A percentile compares a stretch with the other conserved stretches of the same genome.
Evolutionary conservation across 257 asterid genomes (phyloP).

Genomic region (Penstemon eatonii): DNA sequence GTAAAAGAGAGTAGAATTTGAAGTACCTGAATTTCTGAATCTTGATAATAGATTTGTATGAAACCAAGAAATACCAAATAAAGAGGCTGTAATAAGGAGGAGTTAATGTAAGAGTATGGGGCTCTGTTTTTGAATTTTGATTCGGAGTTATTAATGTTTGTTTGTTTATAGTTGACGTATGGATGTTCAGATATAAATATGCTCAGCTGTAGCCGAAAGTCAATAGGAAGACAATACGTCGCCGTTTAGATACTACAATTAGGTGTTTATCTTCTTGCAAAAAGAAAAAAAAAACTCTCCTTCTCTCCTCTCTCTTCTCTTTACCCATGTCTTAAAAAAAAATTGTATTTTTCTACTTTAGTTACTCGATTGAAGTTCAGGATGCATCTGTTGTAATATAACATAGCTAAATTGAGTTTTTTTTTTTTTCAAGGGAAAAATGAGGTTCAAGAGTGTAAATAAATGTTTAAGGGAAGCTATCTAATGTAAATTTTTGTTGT

Average conservation of each 20-base stretch:
- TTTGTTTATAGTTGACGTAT: conserved; percentile 23
- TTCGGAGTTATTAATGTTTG: conserved; percentile 12
- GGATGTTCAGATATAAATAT: background rate
- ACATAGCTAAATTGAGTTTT: too few species aligned
- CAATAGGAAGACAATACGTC: conserved; percentile 10
- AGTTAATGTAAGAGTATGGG: background rate
- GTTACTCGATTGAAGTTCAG: too few species aligned
- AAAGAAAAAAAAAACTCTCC: too few species aligned
- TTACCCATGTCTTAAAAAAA: too few species aligned
- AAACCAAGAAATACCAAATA: conserved; percentile 8
- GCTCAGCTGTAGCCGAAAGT: background rate
- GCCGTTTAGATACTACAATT: background rate
- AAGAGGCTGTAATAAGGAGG: background rate
- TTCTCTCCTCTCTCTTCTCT: too few species aligned
- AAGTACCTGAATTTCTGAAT: conserved; percentile 24
- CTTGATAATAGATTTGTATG: conserved; percentile 21
- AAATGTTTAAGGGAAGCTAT: too few species aligned
- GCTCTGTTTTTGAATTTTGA: conserved; percentile 11
- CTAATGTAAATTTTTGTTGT: too few species aligned
- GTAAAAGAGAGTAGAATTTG: background rate
- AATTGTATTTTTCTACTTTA: too few species aligned
- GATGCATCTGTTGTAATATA: too few species aligned
- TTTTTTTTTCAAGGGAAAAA: too few species aligned
- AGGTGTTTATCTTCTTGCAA: background rate
- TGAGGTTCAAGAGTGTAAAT: too few species aligned